Evolutionary conservation across 2,329 filamentous ascomycete species (phyloP).

Genomic region (Penicillium sp.): DNA sequence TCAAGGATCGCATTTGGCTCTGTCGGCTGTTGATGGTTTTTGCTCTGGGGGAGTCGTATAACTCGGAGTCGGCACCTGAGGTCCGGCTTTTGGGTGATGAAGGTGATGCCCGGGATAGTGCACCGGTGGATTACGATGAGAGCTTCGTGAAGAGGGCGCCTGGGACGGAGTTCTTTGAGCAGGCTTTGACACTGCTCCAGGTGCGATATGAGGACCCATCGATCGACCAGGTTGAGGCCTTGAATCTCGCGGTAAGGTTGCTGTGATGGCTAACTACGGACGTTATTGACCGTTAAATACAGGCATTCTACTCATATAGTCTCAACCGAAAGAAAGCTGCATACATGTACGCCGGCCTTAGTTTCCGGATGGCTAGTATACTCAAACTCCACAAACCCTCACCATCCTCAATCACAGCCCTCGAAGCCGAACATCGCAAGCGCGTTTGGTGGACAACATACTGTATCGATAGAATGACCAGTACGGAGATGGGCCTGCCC

Average conservation of each 20-base stretch:
- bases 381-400: slow-evolving; percentile 17
- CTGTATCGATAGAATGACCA: slow-evolving; percentile 22
- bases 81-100: slow-evolving; percentile 13
- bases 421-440: slow-evolving; percentile 24
- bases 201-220: slow-evolving; percentile 23
- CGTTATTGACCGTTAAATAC: not conserved
- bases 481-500: slow-evolving; percentile 19
- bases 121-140: not conserved
- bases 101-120: not conserved
- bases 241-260: slow-evolving; percentile 25
- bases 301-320: slow-evolving; percentile 29
- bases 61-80: slow-evolving; percentile 5
- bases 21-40: slow-evolving; percentile 25
- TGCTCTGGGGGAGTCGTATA: slow-evolving; percentile 26
- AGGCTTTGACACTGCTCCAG: slow-evolving; percentile 24
- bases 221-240: slow-evolving; percentile 26
- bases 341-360: slow-evolving; percentile 25
- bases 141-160: not conserved
- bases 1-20: slow-evolving; percentile 17
- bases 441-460: slow-evolving; percentile 30
- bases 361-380: slow-evolving; percentile 20
- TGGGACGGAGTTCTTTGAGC: slow-evolving; percentile 22
- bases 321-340: slow-evolving; percentile 27
- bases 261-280: not conserved
- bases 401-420: not conserved